Percentiles rank a stretch among this genome's conserved stretches.
These are phyloP conservation scores for Dichotomopilus funicola DNA, from an alignment of 2,329 filamentous ascomycete genomes.

Conservation along the genomic window DNA sequence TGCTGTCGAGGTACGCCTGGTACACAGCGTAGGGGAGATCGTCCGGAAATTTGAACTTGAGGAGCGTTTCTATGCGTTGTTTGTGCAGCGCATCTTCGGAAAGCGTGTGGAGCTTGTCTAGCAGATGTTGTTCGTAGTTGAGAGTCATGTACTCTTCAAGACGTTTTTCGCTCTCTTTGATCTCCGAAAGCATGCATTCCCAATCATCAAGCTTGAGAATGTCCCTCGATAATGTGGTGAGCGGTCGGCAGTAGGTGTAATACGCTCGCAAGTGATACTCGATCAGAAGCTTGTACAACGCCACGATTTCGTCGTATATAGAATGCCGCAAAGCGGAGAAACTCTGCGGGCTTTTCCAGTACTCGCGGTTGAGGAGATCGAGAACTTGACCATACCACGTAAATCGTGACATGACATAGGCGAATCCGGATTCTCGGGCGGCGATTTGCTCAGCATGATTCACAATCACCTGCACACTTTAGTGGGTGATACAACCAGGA, in stretches of 20 bases:
- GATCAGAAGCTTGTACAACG: conserved; percentile 18
- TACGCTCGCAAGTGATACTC: conserved; percentile 19
- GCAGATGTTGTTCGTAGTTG: conserved; percentile 16
- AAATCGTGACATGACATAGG: conserved; percentile 20
- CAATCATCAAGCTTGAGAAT: conserved; percentile 19
- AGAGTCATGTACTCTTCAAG: conserved; percentile 17
- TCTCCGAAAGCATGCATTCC: conserved; percentile 12
- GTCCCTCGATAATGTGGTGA: conserved; percentile 11
- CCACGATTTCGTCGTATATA: conserved; percentile 13
- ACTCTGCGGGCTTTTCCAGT: conserved; percentile 17
- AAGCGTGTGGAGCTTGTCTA: conserved; percentile 18
- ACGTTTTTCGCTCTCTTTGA: conserved; percentile 13
- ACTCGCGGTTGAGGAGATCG: conserved; percentile 16
- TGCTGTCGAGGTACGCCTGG: conserved; percentile 19
- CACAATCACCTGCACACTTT: conserved; percentile 11
- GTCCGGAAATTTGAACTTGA: conserved; percentile 21
- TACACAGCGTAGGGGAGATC: conserved; percentile 18
- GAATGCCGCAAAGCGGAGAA: conserved; percentile 8
- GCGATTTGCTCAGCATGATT: conserved; percentile 19
- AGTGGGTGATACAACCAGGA: background rate
- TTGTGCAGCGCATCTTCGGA: conserved; percentile 16
- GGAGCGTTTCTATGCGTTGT: conserved; percentile 11
- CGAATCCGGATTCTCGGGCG: conserved; percentile 13
- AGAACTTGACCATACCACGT: conserved; percentile 18
- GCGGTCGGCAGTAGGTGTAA: conserved; percentile 16